Evolutionary conservation across 352 stramenopile species (phyloP).

Genomic region (Blastocystis sp.): DNA sequence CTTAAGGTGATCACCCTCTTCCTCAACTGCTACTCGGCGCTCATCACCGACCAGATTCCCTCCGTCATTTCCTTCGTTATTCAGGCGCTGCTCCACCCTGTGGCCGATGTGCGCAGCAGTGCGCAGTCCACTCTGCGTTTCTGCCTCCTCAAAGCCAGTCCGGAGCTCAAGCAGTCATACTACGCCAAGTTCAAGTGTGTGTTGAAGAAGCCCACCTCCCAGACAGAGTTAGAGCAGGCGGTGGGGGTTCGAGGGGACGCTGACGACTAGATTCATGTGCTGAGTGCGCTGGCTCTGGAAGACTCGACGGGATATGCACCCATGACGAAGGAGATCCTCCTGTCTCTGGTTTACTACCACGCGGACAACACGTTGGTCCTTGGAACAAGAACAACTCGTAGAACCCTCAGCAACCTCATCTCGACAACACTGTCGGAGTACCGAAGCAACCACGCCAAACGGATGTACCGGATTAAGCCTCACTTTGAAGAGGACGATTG

Average conservation of each 20-base stretch:
- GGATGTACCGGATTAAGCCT: not conserved
- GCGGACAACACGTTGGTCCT: not conserved
- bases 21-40: too few relatives aligned
- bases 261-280: not conserved
- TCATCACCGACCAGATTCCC: too few relatives aligned
- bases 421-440: not conserved
- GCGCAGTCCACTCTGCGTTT: not conserved
- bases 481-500: constrained; percentile 32
- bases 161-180: not conserved
- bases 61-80: not conserved
- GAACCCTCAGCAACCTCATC: not conserved
- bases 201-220: not conserved
- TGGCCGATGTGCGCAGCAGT: not conserved
- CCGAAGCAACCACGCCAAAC: constrained; percentile 1
- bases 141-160: not conserved
- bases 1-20: not conserved
- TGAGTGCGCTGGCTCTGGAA: not conserved
- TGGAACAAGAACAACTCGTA: not conserved
- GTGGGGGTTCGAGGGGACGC: not conserved
- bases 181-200: not conserved
- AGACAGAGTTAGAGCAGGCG: not conserved
- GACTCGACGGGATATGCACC: not conserved
- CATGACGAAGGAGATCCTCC: constrained; percentile 6
- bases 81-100: not conserved
- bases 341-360: not conserved